Evolutionary conservation across 2,329 filamentous ascomycete genomes (phyloP).

Genomic region (Venturia aucupariae): DNA sequence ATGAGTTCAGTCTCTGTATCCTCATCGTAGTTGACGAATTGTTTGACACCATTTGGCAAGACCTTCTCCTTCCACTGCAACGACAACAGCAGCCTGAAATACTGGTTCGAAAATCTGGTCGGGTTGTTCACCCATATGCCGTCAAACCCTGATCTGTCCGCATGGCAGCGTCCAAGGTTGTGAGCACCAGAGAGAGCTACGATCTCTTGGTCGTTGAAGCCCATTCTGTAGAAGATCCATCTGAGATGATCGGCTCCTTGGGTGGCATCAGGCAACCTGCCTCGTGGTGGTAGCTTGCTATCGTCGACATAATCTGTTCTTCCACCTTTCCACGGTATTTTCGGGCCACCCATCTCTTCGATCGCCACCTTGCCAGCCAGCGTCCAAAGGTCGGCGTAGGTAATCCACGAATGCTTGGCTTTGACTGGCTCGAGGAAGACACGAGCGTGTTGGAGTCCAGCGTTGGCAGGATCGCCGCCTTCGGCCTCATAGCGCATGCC

Average conservation of each 20-base stretch:
- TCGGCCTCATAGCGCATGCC: conserved; percentile 58
- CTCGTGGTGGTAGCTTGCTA: conserved; percentile 48
- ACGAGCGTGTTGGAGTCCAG: conserved; percentile 53
- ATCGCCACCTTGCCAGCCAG: conserved; percentile 51
- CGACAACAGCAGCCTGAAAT: conserved; percentile 44
- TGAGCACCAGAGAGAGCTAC: conserved; percentile 49
- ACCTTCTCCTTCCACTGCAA: conserved; percentile 47
- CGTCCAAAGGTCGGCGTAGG: conserved; percentile 58
- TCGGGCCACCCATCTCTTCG: conserved; percentile 50
- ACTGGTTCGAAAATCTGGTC: conserved; percentile 50
- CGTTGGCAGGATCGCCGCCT: conserved; percentile 56
- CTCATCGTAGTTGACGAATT: conserved; percentile 52
- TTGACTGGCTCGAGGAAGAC: conserved; percentile 57
- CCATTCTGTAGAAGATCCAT: conserved; percentile 50
- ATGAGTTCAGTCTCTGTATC: conserved; percentile 49
- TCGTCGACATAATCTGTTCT: conserved; percentile 55
- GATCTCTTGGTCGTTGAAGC: conserved; percentile 52
- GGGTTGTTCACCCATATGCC: conserved; percentile 52
- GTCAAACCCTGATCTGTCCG: conserved; percentile 47
- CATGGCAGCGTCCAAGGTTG: conserved; percentile 47
- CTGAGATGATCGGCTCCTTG: conserved; percentile 47
- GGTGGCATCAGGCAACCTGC: conserved; percentile 46
- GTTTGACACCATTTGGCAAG: conserved; percentile 42
- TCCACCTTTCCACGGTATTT: conserved; percentile 47
- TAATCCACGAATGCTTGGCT: conserved; percentile 51